Conservation (phyloP, 305 asterid species). For the Striga hermonthica region DNA sequence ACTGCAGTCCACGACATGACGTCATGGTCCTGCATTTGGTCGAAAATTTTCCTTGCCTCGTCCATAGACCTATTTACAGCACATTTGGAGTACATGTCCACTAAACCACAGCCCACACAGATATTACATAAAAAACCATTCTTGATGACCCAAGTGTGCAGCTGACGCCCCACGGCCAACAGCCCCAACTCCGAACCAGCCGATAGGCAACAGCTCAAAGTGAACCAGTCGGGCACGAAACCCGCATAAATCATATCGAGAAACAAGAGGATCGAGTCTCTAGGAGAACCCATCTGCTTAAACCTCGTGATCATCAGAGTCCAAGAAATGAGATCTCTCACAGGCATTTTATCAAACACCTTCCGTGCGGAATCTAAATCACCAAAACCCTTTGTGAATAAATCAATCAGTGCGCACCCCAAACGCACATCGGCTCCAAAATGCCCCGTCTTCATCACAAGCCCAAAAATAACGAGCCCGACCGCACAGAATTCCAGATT, state of each 20-base stretch:
- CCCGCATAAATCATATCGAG: conserved; percentile 60
- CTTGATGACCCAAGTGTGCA: conserved; percentile 64
- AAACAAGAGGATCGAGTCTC: conserved; percentile 47
- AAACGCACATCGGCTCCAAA: conserved; percentile 74
- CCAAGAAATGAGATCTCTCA: conserved; percentile 71
- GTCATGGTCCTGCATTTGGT: conserved; percentile 65
- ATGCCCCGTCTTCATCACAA: conserved; percentile 63
- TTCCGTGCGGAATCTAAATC: conserved; percentile 60
- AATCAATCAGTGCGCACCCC: conserved; percentile 79
- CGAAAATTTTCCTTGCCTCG: conserved; percentile 65
- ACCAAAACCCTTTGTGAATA: conserved; percentile 57
- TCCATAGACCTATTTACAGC: conserved; percentile 50
- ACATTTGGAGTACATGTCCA: conserved; percentile 77
- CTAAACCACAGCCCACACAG: conserved; percentile 89
- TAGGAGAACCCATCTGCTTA: conserved; percentile 50
- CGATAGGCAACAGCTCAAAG: conserved; percentile 72
- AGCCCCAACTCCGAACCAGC: conserved; percentile 71
- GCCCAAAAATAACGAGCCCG: conserved; percentile 64
- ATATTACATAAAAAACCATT: conserved; percentile 56
- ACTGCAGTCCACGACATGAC: conserved; percentile 95
- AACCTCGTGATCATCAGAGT: conserved; percentile 78
- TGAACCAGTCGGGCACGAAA: conserved; percentile 57
- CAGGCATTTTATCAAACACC: conserved; percentile 78
- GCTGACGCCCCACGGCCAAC: conserved; percentile 52
- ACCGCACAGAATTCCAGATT: conserved; percentile 40